Conservation (phyloP, 2,329 filamentous ascomycete species). For the Coniella vitis region DNA sequence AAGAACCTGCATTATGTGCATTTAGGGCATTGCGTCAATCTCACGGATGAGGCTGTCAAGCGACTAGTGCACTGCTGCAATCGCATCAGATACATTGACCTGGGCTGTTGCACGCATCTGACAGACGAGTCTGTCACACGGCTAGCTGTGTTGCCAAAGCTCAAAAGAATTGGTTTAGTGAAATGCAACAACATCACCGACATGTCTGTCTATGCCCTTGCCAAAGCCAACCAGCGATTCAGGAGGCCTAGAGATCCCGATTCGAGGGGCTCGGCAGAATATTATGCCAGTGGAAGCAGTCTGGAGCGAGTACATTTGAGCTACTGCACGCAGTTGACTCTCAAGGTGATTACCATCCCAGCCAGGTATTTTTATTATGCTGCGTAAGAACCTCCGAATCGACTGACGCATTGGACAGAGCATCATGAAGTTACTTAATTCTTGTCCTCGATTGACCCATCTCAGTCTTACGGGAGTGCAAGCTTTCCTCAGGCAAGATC, state of each 20-base stretch:
- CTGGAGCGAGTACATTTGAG: slow-evolving; percentile 93
- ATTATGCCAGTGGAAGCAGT: slow-evolving; percentile 53
- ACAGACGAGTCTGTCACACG: slow-evolving; percentile 83
- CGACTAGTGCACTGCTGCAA: slow-evolving; percentile 81
- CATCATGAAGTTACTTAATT: slow-evolving; percentile 81
- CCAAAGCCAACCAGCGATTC: slow-evolving; percentile 56
- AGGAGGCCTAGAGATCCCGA: slow-evolving; percentile 42
- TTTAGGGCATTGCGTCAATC: slow-evolving; percentile 83
- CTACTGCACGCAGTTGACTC: slow-evolving; percentile 81
- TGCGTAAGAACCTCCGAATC: not conserved
- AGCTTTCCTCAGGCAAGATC: slow-evolving; percentile 79
- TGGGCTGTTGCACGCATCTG: slow-evolving; percentile 87
- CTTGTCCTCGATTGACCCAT: slow-evolving; percentile 87
- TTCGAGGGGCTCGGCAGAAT: slow-evolving; percentile 41
- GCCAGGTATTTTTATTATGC: not conserved
- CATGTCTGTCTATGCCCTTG: slow-evolving; percentile 76
- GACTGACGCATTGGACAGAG: slow-evolving; percentile 52
- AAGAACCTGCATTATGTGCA: slow-evolving; percentile 98
- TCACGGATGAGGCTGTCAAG: slow-evolving; percentile 84
- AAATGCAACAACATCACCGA: slow-evolving; percentile 92
- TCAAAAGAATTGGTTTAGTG: slow-evolving; percentile 89
- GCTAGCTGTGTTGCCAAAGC: slow-evolving; percentile 79
- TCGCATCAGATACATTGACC: slow-evolving; percentile 91
- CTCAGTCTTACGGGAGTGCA: slow-evolving; percentile 90
- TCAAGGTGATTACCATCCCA: slow-evolving; percentile 54